These are phyloP conservation scores for Pneumocystis canis DNA, from an alignment of 1,139 yeast genomes.

Conservation along the genomic window DNA sequence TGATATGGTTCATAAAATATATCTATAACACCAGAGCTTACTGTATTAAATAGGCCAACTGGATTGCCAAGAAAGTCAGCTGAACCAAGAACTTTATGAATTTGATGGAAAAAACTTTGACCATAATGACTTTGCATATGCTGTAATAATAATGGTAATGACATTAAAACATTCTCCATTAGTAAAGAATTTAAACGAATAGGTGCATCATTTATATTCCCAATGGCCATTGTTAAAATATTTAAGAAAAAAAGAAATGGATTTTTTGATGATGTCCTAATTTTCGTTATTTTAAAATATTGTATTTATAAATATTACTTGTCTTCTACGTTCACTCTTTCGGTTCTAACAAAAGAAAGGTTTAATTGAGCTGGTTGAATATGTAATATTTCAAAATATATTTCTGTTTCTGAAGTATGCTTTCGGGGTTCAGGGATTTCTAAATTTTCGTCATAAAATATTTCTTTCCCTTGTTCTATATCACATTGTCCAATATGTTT, in stretches of 20 bases:
- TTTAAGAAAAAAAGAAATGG: slow-evolving; percentile 60
- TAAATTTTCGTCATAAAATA: slow-evolving; percentile 47
- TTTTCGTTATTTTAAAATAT: neutral
- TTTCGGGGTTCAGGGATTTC: slow-evolving; percentile 58
- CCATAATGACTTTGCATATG: slow-evolving; percentile 76
- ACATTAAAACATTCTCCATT: slow-evolving; percentile 79
- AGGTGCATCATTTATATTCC: slow-evolving; percentile 95
- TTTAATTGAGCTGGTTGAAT: slow-evolving; percentile 83
- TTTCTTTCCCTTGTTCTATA: slow-evolving; percentile 19
- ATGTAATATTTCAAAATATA: slow-evolving; percentile 84
- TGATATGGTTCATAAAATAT: slow-evolving; percentile 95
- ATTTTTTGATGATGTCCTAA: slow-evolving; percentile 39
- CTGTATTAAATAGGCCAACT: slow-evolving; percentile 82
- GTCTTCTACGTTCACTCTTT: slow-evolving; percentile 50
- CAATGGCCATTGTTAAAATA: slow-evolving; percentile 88
- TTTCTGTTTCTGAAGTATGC: slow-evolving; percentile 48
- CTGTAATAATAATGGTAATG: slow-evolving; percentile 56
- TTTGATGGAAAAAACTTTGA: slow-evolving; percentile 80
- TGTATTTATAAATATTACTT: slow-evolving; percentile 16
- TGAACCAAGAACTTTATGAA: slow-evolving; percentile 85
- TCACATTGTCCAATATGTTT: slow-evolving; percentile 38
- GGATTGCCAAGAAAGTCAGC: slow-evolving; percentile 96
- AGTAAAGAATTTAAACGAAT: slow-evolving; percentile 74
- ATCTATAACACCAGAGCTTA: slow-evolving; percentile 90
- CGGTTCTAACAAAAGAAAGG: slow-evolving; percentile 84